Evolutionary conservation across 106 monocot genomes (phyloP).

Genomic region (Apostasia ramifera): DNA sequence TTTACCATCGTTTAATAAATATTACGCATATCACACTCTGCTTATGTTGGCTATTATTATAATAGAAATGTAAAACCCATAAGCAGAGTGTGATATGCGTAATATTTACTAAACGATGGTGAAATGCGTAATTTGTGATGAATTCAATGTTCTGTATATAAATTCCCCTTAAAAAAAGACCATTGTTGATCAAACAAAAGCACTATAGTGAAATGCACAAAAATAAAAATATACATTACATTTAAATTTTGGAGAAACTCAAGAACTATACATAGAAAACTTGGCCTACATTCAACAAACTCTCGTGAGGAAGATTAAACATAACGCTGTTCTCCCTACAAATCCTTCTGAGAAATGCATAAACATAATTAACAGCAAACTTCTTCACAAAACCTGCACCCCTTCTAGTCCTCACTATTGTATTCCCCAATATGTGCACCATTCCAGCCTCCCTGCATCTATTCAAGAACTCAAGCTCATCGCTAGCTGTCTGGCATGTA

Average conservation of each 20-base stretch:
- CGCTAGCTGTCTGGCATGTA: slow-evolving; percentile 15
- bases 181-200: too few relatives aligned
- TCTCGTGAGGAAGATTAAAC: slow-evolving; percentile 60
- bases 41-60: too few relatives aligned
- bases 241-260: background rate
- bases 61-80: too few relatives aligned
- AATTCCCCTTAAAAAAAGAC: too few relatives aligned
- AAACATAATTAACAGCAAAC: slow-evolving; percentile 46
- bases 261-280: slow-evolving; percentile 45
- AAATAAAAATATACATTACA: too few relatives aligned
- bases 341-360: slow-evolving; percentile 46
- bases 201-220: too few relatives aligned
- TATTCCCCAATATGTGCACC: slow-evolving; percentile 61
- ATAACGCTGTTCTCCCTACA: slow-evolving; percentile 60
- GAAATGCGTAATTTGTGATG: too few relatives aligned
- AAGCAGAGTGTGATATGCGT: too few relatives aligned
- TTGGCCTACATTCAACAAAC: slow-evolving; percentile 53
- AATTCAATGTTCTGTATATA: too few relatives aligned
- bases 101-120: too few relatives aligned
- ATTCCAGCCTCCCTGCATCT: slow-evolving; percentile 47
- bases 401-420: slow-evolving; percentile 34
- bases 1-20: too few relatives aligned
- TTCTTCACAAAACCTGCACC: slow-evolving; percentile 32
- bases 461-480: slow-evolving; percentile 51
- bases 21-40: too few relatives aligned